Evolutionary conservation across 306 rosid genomes (phyloP), one percentile per base, ranked within the genome.

Genomic region (Datisca glomerata): DNA sequence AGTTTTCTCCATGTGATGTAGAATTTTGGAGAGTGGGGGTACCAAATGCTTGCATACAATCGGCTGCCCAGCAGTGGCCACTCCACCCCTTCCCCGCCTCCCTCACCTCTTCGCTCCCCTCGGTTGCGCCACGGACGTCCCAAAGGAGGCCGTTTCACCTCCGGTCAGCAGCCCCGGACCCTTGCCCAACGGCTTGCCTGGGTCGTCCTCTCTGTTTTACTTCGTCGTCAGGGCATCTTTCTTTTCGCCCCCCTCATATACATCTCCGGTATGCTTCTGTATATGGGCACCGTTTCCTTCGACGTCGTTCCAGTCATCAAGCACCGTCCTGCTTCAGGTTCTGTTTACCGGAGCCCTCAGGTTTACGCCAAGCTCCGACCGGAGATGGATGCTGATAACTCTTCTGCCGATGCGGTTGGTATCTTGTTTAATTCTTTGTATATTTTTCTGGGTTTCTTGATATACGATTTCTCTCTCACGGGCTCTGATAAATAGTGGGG

Each of bases 61-160:
- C 78, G 97, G 79, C 76, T 89, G 55, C 97, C 97, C 41, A 74
- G 71, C 55, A 80, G 97, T 54, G 97, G 97, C 46, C 97, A 83
- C 65, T 64, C 72, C 41, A 72, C 93, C 43, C 97, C 97, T 23
- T 83, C 97, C 9, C 82, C 97, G 25, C 97, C 97, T 21, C 63
- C 45, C 37, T 89, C 97, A 5, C 95, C 97, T 12, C 73, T 70
- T 16, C 79, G 95, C 23, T 89, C 97, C 0, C 97, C 97, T 15
- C 68, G 97, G 43, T 60, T 67, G 45, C 80, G 93, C 17, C 91
- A 68, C 56, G 60, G 63, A 24, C 64, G 86, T 47, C 70, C 85
- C 3, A 87, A 72, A 39, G 17, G 63, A 16, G 92, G 78, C 2
- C 71, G 79, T 55, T 61, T 64, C 53, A 44, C 69, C 39, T 69